Evolutionary conservation across 1,284 basidiomycete genomes (phyloP), one percentile per base, ranked within the genome.

Genomic region (Fomes fomentarius): DNA sequence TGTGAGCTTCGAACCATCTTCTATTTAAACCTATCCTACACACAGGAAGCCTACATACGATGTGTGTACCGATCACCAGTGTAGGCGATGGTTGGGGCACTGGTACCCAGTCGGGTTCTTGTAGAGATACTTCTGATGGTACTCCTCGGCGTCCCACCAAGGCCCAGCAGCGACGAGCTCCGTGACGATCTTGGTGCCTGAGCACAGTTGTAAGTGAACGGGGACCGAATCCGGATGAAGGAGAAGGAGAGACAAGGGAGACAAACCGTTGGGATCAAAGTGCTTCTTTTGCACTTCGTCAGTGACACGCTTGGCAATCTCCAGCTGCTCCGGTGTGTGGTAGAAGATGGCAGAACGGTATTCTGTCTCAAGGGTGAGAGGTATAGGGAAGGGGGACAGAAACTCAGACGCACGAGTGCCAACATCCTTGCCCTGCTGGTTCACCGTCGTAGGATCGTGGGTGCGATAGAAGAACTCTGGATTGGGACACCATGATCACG

Each of bases 271-370:
- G 7, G 88, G 83, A n/a, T 84, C 82, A 62, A 87, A 88, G 61
- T 96, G 85, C 72, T 91, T 91, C 57, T 83, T 84, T 73, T 97
- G 91, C 1, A 98, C 85, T 68, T 96, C 91, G 22, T 82, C 81
- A 0, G 92, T 96, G 2, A 98, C 87, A 40, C 85, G 82, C 64
- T 85, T 80, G 1, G 94, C 96, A 44, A 86, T 83, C 42, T 79
- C 71, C 43, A 79, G 78, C 73, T 99, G 96, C 66, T 92, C 89
- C 1, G 83, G 78, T 1, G 84, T 82, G 66, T 92, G 78, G 37
- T 85, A 89, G 74, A 95, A 98, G 69, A 99, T 96, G 21, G 86
- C 93, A 2, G 93, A 95, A 49, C 96, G 91, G 74, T 98, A 98
- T 72, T 98, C 92, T 91, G 71, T 15, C 24, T 11, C 14, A 5